These are phyloP conservation scores for Termitomyces sp. DNA, from an alignment of 768 basidiomycete species.

Conservation along the genomic window DNA sequence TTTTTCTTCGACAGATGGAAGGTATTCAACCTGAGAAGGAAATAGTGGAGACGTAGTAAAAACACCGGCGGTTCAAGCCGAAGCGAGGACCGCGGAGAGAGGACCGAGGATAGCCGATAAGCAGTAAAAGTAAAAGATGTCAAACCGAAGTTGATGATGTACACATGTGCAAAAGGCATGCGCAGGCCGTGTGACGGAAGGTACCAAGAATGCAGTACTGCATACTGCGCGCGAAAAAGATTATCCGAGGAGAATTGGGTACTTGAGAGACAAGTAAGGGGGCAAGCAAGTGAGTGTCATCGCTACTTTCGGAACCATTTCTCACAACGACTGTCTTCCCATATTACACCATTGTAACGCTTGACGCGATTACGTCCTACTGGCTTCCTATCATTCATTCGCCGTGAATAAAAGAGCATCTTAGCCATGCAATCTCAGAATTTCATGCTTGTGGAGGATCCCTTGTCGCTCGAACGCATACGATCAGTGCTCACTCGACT, in stretches of 20 bases:
- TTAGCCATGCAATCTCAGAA: slow-evolving; percentile 54
- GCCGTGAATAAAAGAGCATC: neutral
- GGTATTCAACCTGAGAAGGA: too few relatives aligned
- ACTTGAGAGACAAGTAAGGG: neutral
- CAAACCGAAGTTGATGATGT: neutral
- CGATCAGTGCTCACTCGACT: slow-evolving; percentile 81
- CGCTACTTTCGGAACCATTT: neutral
- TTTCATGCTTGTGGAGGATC: slow-evolving; percentile 71
- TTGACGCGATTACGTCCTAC: neutral
- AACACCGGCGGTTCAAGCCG: too few relatives aligned
- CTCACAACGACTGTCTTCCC: neutral
- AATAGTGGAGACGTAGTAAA: too few relatives aligned
- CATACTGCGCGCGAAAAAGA: neutral
- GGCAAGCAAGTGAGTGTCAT: neutral
- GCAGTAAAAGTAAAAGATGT: neutral
- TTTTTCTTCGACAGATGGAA: too few relatives aligned
- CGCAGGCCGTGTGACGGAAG: neutral
- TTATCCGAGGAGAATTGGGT: neutral
- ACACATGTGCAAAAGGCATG: too few relatives aligned
- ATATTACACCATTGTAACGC: neutral
- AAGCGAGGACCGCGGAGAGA: too few relatives aligned
- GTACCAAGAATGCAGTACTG: neutral
- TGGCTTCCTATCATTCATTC: neutral
- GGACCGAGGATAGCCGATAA: neutral
- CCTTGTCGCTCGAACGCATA: slow-evolving; percentile 85